Conservation (phyloP, 192 early-diverging fungal species). For the Coemansia sp. region DNA sequence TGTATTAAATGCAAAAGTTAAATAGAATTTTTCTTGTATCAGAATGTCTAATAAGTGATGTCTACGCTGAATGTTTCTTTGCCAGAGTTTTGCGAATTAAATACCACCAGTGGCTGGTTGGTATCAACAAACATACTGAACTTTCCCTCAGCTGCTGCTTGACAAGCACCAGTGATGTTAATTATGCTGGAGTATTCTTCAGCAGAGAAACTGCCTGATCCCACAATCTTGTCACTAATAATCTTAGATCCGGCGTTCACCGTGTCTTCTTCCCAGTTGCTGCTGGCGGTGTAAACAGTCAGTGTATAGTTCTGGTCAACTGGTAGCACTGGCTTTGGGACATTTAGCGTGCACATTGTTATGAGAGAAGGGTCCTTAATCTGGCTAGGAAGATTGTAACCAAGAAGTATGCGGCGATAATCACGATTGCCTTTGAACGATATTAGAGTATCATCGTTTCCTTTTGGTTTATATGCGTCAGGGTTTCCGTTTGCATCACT, state of each 20-base stretch:
- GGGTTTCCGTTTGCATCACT: constrained; percentile 14
- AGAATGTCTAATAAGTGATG: constrained; percentile 9
- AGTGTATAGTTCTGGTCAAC: constrained; percentile 20
- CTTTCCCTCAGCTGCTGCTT: constrained; percentile 14
- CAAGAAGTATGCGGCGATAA: constrained; percentile 37
- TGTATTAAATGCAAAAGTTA: neutral
- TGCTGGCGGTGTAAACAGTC: constrained; percentile 23
- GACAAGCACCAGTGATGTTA: constrained; percentile 33
- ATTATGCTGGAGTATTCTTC: constrained; percentile 11
- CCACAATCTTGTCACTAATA: neutral
- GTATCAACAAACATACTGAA: constrained; percentile 40
- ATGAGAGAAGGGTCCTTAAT: constrained; percentile 13
- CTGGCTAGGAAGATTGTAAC: constrained; percentile 19
- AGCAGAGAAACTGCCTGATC: neutral
- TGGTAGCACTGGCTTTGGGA: constrained; percentile 17
- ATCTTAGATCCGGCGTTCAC: constrained; percentile 20
- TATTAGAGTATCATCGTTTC: constrained; percentile 14
- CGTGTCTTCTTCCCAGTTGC: constrained; percentile 35
- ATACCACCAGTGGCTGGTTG: constrained; percentile 17
- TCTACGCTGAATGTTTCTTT: constrained; percentile 24
- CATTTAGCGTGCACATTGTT: constrained; percentile 27
- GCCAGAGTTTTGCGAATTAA: constrained; percentile 21
- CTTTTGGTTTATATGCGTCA: constrained; percentile 21
- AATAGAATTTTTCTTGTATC: neutral
- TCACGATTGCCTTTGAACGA: constrained; percentile 12